Conservation (phyloP, 345 rosid species). For the Hypericum perforatum region DNA sequence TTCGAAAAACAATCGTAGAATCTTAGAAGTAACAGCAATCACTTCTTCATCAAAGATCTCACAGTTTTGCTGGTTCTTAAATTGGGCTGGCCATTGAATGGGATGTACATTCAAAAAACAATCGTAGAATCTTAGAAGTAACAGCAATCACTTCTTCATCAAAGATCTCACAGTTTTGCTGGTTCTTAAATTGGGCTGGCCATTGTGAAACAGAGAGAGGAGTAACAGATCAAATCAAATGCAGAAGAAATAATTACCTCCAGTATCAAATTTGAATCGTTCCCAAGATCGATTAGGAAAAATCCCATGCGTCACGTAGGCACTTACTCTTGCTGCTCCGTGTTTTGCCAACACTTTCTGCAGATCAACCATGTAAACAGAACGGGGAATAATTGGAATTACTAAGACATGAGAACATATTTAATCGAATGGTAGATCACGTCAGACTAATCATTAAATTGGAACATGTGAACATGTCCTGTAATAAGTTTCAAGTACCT, state of each 20-base stretch:
- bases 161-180: too few relatives aligned
- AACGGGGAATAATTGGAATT: too few relatives aligned
- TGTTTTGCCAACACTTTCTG: slow-evolving; percentile 86
- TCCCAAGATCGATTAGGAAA: slow-evolving; percentile 88
- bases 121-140: too few relatives aligned
- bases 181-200: too few relatives aligned
- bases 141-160: too few relatives aligned
- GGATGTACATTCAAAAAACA: too few relatives aligned
- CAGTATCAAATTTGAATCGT: slow-evolving; percentile 68
- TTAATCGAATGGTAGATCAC: not conserved
- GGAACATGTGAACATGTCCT: not conserved
- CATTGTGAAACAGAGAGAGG: not conserved
- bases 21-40: too few relatives aligned
- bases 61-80: too few relatives aligned
- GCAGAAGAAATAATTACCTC: slow-evolving; percentile 39
- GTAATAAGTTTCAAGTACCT: slow-evolving; percentile 35
- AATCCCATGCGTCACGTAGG: slow-evolving; percentile 91
- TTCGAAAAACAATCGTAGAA: too few relatives aligned
- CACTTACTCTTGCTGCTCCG: slow-evolving; percentile 87
- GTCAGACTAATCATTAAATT: not conserved
- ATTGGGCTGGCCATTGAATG: too few relatives aligned
- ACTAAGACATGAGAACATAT: slow-evolving; percentile 13
- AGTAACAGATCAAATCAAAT: not conserved
- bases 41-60: too few relatives aligned
- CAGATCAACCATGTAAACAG: too few relatives aligned